Conservation (phyloP, 495 filamentous ascomycete species). For the Letharia lupina region DNA sequence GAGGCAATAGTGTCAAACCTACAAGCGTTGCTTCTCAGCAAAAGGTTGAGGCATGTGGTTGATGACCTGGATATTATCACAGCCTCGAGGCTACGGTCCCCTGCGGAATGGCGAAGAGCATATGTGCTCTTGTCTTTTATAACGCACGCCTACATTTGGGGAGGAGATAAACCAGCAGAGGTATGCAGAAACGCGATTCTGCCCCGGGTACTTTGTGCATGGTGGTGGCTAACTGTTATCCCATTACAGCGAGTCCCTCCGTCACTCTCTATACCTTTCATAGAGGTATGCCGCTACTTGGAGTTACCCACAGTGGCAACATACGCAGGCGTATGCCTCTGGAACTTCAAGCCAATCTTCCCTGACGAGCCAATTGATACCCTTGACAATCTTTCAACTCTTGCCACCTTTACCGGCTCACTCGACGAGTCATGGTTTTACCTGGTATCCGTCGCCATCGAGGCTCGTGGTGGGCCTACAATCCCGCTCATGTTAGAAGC, state of each 20-base stretch:
- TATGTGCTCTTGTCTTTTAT: conserved; percentile 84
- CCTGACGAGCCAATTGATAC: conserved; percentile 67
- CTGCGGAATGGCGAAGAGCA: conserved; percentile 85
- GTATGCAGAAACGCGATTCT: conserved; percentile 34
- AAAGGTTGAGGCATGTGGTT: conserved; percentile 64
- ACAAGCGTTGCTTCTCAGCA: conserved; percentile 78
- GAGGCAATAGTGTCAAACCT: conserved; percentile 75
- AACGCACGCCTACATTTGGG: conserved; percentile 91
- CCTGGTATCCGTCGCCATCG: conserved; percentile 87
- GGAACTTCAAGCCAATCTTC: conserved; percentile 94
- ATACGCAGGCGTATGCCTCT: conserved; percentile 82
- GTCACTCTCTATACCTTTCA: conserved; percentile 72
- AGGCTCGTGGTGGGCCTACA: conserved; percentile 83
- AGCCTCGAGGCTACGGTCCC: conserved; percentile 66
- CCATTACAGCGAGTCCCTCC: conserved; percentile 64
- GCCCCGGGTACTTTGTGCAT: background rate
- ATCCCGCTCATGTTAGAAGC: conserved; percentile 82
- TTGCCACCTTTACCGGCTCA: conserved; percentile 89
- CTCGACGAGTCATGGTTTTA: conserved; percentile 99
- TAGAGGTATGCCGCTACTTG: conserved; percentile 67
- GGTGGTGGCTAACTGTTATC: background rate
- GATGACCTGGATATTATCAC: conserved; percentile 74
- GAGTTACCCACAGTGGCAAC: conserved; percentile 92
- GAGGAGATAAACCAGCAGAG: conserved; percentile 71
- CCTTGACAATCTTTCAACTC: conserved; percentile 73